Conservation (phyloP, 371 early-diverging fungal genomes). For the Actinomortierella wolfii region DNA sequence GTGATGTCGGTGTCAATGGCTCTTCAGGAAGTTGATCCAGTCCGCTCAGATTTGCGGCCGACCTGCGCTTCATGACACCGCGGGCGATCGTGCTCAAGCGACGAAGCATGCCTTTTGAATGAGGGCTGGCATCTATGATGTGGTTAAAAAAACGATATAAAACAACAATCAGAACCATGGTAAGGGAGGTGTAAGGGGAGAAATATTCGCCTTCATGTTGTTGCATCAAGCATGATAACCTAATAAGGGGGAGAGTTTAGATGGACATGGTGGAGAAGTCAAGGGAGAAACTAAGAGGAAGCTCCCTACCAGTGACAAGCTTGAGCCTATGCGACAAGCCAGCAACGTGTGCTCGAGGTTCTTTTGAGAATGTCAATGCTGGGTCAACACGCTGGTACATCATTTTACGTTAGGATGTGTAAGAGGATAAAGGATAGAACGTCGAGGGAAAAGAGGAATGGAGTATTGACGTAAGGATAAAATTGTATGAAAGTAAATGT, state of each 20-base stretch:
- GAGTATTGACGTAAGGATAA: not conserved
- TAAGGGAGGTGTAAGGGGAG: not conserved
- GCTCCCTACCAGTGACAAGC: conserved; percentile 17
- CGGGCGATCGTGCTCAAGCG: conserved; percentile 42
- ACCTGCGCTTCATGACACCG: conserved; percentile 29
- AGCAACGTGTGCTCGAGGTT: conserved; percentile 18
- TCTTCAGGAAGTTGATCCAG: not conserved
- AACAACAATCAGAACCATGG: no score
- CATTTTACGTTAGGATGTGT: conserved; percentile 1
- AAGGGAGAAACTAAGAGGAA: not conserved
- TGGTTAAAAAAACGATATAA: no score
- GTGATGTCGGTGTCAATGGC: conserved; percentile 14
- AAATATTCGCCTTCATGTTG: not conserved
- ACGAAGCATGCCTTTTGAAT: conserved; percentile 26
- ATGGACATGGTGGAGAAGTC: not conserved
- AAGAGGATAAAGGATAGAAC: not conserved
- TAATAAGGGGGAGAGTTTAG: not conserved
- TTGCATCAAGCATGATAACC: not conserved
- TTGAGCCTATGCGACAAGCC: conserved; percentile 29
- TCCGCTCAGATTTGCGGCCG: conserved; percentile 9
- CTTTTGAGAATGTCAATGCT: conserved; percentile 19
- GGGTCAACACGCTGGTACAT: conserved; percentile 21
- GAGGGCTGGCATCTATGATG: conserved; percentile 20
- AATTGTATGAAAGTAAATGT: not conserved
- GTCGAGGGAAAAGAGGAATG: not conserved